Base-by-base conservation (phyloP, 2,329 filamentous ascomycete genomes). In the Claviceps purpurea region DNA sequence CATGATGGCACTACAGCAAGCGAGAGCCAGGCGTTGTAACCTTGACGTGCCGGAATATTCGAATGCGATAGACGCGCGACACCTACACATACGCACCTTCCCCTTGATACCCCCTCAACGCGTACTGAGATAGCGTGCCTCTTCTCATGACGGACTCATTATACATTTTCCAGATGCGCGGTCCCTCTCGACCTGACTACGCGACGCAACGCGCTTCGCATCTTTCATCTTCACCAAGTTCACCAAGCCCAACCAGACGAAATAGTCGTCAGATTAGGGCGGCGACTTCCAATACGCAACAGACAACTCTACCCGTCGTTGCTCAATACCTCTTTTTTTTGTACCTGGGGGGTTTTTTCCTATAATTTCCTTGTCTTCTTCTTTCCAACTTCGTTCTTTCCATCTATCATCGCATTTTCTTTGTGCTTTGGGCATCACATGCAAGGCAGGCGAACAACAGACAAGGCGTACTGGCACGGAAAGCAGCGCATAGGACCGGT, bases 391-490 rank as follows among this genome's bases (percentile, higher is more conserved):
- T 30, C 40, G n/a, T 18, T 50, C 37, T 26, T 8, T 20, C 11
- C 38, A 42, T 26, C 22, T 41, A 7, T 47, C n/a, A 11, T 41
- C 16, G 22, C 10, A 30, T 54, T 49, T 52, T 39, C 40, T 54
- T 54, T 52, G 42, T 54, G 14, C 10, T 50, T 34, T 50, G 50
- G 42, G 42, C 41, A 50, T 42, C 4, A 2, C 30, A 54, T 52
- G 11, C 24, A 39, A 40, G 50, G 42, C 38, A 22, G 39, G 53
- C 39, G 20, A 24, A 50, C 41, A 42, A 43, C 47, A 34, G 53
- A 50, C 53, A 50, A 34, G 53, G 53, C 53, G 50, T 44, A 49
- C 43, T 18, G 53, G 53, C 30, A 40, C 37, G 39, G 30, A 44
- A 44, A 34, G 20, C 26, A 24, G 42, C 38, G 11, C 20, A 24